phyloP scores from a whole-genome alignment of 768 basidiomycete species.

The Pleurotus salmoneostramineus region DNA sequence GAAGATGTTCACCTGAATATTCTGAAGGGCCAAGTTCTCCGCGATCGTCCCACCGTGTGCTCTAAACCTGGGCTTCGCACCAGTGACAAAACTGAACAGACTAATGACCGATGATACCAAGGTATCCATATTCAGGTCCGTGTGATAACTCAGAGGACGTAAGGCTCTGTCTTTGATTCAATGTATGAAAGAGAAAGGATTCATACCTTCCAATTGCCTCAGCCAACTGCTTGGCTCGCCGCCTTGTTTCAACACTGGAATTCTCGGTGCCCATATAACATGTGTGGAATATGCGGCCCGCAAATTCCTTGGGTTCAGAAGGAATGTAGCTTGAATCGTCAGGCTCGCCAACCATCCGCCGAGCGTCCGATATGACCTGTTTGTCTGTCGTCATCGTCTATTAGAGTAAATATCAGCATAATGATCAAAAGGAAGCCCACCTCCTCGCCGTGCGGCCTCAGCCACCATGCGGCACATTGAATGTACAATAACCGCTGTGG shows the following conservation, averaged over 20 bases:
- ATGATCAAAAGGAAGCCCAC: constrained; percentile 34
- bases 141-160: constrained; percentile 68
- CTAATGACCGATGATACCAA: constrained; percentile 81
- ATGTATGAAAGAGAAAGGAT: not conserved
- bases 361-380: constrained; percentile 88
- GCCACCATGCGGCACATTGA: constrained; percentile 94
- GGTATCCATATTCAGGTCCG: constrained; percentile 94
- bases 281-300: constrained; percentile 87
- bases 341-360: constrained; percentile 83
- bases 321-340: constrained; percentile 82
- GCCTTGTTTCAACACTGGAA: constrained; percentile 82
- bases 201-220: constrained; percentile 85
- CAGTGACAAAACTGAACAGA: constrained; percentile 81
- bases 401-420: not conserved
- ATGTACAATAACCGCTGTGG: constrained; percentile 92
- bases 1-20: constrained; percentile 68
- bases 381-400: constrained; percentile 39
- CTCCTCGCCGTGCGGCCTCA: constrained; percentile 69
- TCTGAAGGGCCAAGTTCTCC: constrained; percentile 96
- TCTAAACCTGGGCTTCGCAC: constrained; percentile 58
- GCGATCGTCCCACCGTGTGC: constrained; percentile 82
- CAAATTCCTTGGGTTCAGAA: constrained; percentile 83
- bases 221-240: constrained; percentile 82
- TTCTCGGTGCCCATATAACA: constrained; percentile 99
- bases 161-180: not conserved